Evolutionary conservation across 805 yeast species (phyloP), one percentile per base, ranked within the genome.

Genomic region (Teunomyces panamensis): DNA sequence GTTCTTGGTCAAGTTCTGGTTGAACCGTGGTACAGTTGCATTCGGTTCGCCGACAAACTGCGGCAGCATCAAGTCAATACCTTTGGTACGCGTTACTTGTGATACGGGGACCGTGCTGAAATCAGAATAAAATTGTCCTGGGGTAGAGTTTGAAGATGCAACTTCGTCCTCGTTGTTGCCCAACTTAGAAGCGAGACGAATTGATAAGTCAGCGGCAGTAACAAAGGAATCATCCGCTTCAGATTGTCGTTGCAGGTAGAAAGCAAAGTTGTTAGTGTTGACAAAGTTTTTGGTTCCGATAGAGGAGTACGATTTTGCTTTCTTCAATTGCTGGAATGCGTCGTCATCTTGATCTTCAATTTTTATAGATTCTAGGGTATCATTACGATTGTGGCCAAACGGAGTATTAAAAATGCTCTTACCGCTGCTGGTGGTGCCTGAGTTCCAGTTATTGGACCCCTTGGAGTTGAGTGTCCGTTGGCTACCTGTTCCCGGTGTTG

Each of bases 311-410:
- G 72, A 64, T 52, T 68, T 69, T 9, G 74, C 74, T 50, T 69
- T 64, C 39, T 63, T 59, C 48, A 73, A 56, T 47, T 70, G 73
- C 50, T 67, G 67, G 48, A 73, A 63, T 0, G 77, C 77, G 56
- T 73, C 75, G 51, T 71, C 71, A 42, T 71, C 75, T 45, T 69
- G 73, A 44, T 64, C 70, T 50, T 70, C 75, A 49, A 67, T 60
- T 26, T 59, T 57, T 39, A 68, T 62, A 2, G 69, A 56, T 26
- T 68, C 73, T 20, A 68, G 47, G 8, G 65, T 57, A 45, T 64
- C 68, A 36, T 58, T 58, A 29, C 64, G 48, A 36, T 55, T 56
- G n/a, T 59, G 52, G 1, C 39, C 49, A 49, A 44, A 49, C 14
- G 54, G 59, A 13, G 49, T 35, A 24, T 28, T 42, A 17, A 34